A percentile compares a stretch with the other conserved stretches of the same genome.
Conservation (phyloP, 139 green algal genomes). For the Pleodorina starrii region DNA sequence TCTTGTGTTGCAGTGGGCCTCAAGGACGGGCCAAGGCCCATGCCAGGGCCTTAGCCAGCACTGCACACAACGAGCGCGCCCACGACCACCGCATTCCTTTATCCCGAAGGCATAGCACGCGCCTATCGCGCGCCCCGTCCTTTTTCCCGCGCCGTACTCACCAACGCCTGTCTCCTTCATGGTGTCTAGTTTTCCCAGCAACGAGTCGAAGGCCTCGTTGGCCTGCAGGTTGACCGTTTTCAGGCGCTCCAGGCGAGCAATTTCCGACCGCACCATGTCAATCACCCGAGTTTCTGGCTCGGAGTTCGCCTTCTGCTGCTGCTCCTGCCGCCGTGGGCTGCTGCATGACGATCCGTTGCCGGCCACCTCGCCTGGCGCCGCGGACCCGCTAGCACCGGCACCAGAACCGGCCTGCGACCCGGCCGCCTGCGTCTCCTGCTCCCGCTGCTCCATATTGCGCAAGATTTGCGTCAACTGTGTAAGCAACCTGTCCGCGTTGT, state of each 20-base stretch:
- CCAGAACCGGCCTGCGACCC: neutral
- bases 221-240: neutral
- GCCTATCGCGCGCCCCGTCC: too few species aligned
- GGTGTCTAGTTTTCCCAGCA: neutral
- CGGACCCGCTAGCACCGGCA: neutral
- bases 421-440: neutral
- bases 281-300: neutral
- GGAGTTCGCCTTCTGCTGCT: neutral
- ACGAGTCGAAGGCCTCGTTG: slow-evolving; percentile 14
- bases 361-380: too few species aligned
- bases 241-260: slow-evolving; percentile 27
- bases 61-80: too few species aligned
- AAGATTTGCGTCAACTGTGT: slow-evolving; percentile 21
- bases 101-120: too few species aligned
- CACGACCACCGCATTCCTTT: too few species aligned
- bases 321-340: neutral
- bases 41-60: too few species aligned
- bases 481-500: slow-evolving; percentile 24
- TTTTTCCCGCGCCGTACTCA: neutral
- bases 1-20: too few species aligned
- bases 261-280: neutral
- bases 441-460: neutral
- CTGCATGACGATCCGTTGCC: neutral
- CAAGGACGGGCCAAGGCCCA: too few species aligned
- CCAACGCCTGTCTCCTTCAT: neutral